Evolutionary conservation across 768 basidiomycete species (phyloP), one percentile per base, ranked within the genome.

Genomic region (Lactifluus rugatus): DNA sequence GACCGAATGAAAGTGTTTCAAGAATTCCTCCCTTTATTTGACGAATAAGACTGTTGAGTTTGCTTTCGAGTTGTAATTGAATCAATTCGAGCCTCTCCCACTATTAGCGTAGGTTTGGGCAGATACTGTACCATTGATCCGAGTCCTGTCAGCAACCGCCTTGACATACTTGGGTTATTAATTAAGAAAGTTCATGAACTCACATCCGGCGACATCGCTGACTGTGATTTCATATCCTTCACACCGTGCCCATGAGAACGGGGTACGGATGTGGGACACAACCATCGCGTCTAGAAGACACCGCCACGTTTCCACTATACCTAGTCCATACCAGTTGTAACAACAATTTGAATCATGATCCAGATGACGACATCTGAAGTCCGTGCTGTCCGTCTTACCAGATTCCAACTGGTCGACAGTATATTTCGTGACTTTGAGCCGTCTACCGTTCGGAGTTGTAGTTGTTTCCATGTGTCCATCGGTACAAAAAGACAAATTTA

Each of bases 1-100:
- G 74, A 75, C 52, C 69, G 76, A 10, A 73, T 77, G 71, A 72
- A 72, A 58, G 70, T 68, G 14, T 77, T 77, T 53, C 70, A 71
- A 54, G 66, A 73, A 36, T 77, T 77, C 57, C 70, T 77, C 11
- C 69, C 72, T 13, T 52, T 77, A 65, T 77, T 76, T 57, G 75
- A 75, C 28, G 68, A 70, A 7, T 52, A 32, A 39, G 41, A 57
- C 11, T 37, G 26, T 60, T 54, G 32, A 55, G 17, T 16, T 34
- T 36, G 26, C 31, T 17, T 42, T n/a, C 13, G 47, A 31, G 36
- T 39, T 39, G 21, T 48, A 41, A 32, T 32, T 37, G 9, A 28
- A 41, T 34, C 41, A 11, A 54, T n/a, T 11, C 25, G 50, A 41
- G 32, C 26, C 5, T 39, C 25, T 25, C 2, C 6, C 14, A 41